phyloP scores from a whole-genome alignment of 139 green algal genomes.

The Coelastrella sp. region DNA sequence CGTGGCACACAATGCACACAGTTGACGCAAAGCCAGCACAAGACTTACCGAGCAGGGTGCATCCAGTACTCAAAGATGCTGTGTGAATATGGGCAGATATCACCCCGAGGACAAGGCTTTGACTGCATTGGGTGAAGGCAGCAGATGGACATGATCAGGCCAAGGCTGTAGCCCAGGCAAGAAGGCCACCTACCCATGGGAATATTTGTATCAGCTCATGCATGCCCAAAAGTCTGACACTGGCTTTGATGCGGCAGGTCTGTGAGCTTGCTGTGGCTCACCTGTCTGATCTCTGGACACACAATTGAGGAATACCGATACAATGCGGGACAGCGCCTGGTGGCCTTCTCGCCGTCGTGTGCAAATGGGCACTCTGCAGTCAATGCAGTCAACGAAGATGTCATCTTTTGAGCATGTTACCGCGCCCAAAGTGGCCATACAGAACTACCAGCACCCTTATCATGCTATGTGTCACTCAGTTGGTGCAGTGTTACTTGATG shows the following conservation, averaged over 20 bases:
- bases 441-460: no score
- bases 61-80: slow-evolving; percentile 87
- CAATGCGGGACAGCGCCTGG: slow-evolving; percentile 35
- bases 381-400: neutral
- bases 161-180: no score
- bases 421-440: no score
- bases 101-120: slow-evolving; percentile 63
- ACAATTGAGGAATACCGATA: slow-evolving; percentile 39
- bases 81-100: slow-evolving; percentile 88
- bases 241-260: no score
- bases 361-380: slow-evolving; percentile 40
- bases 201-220: no score
- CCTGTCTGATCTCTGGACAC: slow-evolving; percentile 39
- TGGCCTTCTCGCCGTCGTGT: slow-evolving; percentile 41
- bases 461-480: neutral
- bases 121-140: neutral
- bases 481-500: neutral
- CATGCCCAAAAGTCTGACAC: no score
- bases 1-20: no score
- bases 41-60: slow-evolving; percentile 35
- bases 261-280: neutral
- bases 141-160: no score
- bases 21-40: neutral
- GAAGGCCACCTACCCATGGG: no score
- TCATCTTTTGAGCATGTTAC: no score